These are phyloP conservation scores for Fagus sylvatica DNA, from an alignment of 306 rosid genomes.

Conservation along the genomic window DNA sequence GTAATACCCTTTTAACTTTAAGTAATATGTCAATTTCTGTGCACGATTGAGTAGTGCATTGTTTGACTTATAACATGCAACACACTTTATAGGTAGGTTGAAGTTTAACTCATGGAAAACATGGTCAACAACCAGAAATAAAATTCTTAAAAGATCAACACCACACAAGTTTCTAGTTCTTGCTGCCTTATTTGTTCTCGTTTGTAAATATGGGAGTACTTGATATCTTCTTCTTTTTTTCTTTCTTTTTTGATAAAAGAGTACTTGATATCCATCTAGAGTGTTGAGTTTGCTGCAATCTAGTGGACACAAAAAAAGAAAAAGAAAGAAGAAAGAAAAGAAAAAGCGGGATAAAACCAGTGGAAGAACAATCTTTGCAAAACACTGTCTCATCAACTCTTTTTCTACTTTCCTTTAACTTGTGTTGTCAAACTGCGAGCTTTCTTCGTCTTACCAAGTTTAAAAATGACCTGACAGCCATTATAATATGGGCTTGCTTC, in stretches of 20 bases:
- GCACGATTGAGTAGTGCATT: too few species aligned
- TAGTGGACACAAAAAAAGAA: conserved; percentile 14
- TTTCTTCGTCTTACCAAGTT: conserved; percentile 33
- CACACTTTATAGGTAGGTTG: neutral
- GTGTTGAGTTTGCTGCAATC: too few species aligned
- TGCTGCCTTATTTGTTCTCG: too few species aligned
- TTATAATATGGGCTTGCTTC: conserved; percentile 44
- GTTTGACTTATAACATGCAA: too few species aligned
- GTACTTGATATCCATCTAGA: too few species aligned
- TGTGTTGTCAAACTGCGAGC: conserved; percentile 44
- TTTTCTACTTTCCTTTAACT: conserved; percentile 31
- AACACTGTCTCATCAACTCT: conserved; percentile 37
- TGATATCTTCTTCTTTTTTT: too few species aligned
- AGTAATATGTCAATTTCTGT: too few species aligned
- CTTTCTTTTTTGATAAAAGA: too few species aligned
- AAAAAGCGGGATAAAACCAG: conserved; percentile 20
- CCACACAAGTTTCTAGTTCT: conserved; percentile 10
- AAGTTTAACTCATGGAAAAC: neutral
- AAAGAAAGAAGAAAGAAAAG: conserved; percentile 2
- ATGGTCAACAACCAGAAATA: neutral
- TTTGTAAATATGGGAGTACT: too few species aligned
- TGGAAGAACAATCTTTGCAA: conserved; percentile 42
- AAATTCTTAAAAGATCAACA: conserved; percentile 22
- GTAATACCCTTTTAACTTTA: too few species aligned
- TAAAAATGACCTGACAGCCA: conserved; percentile 5